These are phyloP conservation scores for Apiospora kogelbergensis DNA, from an alignment of 2,329 filamentous ascomycete genomes.

Conservation along the genomic window DNA sequence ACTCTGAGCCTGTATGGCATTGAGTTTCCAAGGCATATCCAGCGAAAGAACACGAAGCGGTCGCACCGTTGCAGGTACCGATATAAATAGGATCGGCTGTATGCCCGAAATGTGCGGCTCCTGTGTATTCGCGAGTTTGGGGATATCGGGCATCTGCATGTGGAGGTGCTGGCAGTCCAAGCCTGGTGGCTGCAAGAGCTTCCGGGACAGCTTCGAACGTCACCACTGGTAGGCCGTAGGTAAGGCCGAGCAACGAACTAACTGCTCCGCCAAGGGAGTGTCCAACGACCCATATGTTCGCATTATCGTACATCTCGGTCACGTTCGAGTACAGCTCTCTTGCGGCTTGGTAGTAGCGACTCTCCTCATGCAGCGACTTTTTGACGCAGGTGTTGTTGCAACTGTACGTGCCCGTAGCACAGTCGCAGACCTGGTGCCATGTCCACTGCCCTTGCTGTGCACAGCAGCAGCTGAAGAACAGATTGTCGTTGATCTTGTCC, in stretches of 20 bases:
- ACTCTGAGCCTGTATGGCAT: conserved; percentile 89
- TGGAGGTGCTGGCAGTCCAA: conserved; percentile 84
- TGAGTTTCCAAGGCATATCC: conserved; percentile 91
- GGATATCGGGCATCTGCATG: conserved; percentile 70
- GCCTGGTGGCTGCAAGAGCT: conserved; percentile 77
- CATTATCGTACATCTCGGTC: conserved; percentile 79
- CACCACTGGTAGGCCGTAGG: conserved; percentile 86
- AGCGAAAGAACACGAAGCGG: conserved; percentile 83
- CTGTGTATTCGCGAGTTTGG: conserved; percentile 71
- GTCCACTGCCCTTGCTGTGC: conserved; percentile 87
- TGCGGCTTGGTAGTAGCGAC: conserved; percentile 87
- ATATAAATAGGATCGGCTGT: conserved; percentile 95
- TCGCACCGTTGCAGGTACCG: conserved; percentile 88
- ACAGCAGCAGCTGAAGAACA: conserved; percentile 98
- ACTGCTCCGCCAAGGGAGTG: conserved; percentile 92
- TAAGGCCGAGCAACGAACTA: conserved; percentile 83
- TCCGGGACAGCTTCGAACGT: conserved; percentile 94
- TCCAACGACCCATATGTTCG: conserved; percentile 85
- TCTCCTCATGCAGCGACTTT: conserved; percentile 73
- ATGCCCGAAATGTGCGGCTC: conserved; percentile 88
- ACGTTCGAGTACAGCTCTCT: conserved; percentile 91
- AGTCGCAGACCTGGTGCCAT: conserved; percentile 92
- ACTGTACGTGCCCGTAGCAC: conserved; percentile 80
- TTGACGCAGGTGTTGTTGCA: conserved; percentile 92
- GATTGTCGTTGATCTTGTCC: conserved; percentile 96